phyloP scores from a whole-genome alignment of 352 stramenopile genomes.

The Phytophthora kernoviae region DNA sequence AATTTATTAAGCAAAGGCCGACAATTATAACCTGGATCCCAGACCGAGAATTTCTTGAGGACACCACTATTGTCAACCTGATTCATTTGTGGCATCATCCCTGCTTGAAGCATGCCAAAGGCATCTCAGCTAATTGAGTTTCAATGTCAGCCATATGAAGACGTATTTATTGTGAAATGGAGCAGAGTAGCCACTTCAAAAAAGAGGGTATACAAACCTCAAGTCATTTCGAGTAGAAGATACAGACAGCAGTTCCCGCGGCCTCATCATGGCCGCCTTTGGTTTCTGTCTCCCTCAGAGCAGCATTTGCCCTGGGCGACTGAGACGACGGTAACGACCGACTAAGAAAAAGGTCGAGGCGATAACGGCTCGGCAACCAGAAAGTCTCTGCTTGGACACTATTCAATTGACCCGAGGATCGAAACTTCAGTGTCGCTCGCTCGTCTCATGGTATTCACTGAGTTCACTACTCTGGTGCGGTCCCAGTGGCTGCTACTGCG shows the following conservation, averaged over 20 bases:
- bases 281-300: background rate
- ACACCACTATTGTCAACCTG: too few species aligned
- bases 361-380: too few species aligned
- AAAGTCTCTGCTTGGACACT: background rate
- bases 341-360: slow-evolving; percentile 2
- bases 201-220: background rate
- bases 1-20: too few species aligned
- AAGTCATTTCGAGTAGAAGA: background rate
- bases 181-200: background rate
- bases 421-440: background rate
- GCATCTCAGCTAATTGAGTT: background rate
- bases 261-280: background rate
- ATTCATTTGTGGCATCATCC: too few species aligned
- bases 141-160: background rate
- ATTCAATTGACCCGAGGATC: slow-evolving; percentile 4
- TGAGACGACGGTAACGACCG: background rate
- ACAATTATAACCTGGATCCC: too few species aligned
- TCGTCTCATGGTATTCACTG: slow-evolving; percentile 41
- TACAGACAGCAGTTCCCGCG: background rate
- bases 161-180: background rate
- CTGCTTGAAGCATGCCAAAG: too few species aligned
- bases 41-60: too few species aligned
- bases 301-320: background rate
- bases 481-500: slow-evolving; percentile 41
- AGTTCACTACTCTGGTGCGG: slow-evolving; percentile 39